Base-by-base conservation (phyloP, 2,329 filamentous ascomycete species). In the Sporothrix schenckii region DNA sequence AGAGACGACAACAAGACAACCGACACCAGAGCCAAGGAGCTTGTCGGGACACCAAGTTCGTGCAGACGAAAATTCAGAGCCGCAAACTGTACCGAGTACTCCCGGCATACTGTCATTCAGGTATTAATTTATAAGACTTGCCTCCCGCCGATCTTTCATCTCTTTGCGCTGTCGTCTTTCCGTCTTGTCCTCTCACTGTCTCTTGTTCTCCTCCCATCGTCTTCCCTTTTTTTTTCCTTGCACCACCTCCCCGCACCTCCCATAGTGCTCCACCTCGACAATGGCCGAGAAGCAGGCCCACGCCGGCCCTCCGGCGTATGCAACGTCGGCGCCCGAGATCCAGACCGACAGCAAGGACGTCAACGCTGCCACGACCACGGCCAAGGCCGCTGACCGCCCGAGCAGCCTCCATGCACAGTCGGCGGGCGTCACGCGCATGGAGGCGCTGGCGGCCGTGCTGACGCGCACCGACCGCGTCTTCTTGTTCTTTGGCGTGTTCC, bases 401-500 rank as follows among this genome's bases (percentile, higher is more conserved):
- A 5, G n/a, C 27, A 21, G 49, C 4, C 49, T 52, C 19, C 44
- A 54, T 21, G 52, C 53, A 19, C 81, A 79, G 71, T 83, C 81
- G 6, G 79, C 86, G 5, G 88, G 88, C 77, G 87, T 90, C 7
- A 79, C 77, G n/a, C 85, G 88, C 13, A 84, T 89, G 72, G 86
- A 89, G 77, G 85, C 84, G 41, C 80, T 90, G 61, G 79, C 84
- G 7, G 78, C 81, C 10, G 82, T 86, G 72, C 82, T 89, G 50
- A 87, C 84, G 21, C 72, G 78, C 4, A 71, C 74, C 16, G 86
- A 90, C 76, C 86, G 72, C 49, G 30, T 73, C 44, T 44, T 44
- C 72, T 83, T 91, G 76, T 90, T 90, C 78, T 75, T 85, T 11
- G 82, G 87, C 30, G 81, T 90, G 73, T 90, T 91, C 76, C 77